Evolutionary conservation across 2,329 filamentous ascomycete genomes (phyloP), one percentile per base, ranked within the genome.

Genomic region (Laburnicola sp.): DNA sequence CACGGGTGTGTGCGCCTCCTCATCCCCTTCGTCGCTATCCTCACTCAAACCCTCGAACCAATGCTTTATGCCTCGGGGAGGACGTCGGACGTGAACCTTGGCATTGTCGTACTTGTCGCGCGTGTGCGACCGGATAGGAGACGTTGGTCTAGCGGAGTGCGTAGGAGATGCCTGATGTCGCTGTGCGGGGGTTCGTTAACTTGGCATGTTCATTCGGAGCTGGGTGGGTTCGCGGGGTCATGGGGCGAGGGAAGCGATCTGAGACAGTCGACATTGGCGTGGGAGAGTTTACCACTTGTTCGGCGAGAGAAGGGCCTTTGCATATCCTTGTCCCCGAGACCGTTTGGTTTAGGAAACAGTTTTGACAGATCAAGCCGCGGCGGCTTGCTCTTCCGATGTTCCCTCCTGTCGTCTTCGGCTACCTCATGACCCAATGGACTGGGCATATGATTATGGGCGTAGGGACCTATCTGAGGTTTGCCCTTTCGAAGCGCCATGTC

Each of bases 21-120:
- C 64, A 4, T 52, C 40, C 8, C 58, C 54, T 21, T 71, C 69
- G 11, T 73, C 71, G 30, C 72, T 71, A 22, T 74, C 73, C 9
- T 74, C 71, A 23, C 74, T 71, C 8, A 78, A 64, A 3, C 72
- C 77, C 48, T 80, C 78, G 50, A 80, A 80, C 78, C 78, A 80
- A 53, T 80, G 75, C 52, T 78, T 69, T 26, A 78, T 76, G 6
- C 77, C 77, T 42, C 74, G 76, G 3, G 77, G 77, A 11, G 77
- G 77, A 30, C 76, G 67, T 31, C 75, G 69, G 16, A 79, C 72
- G 49, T 79, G 72, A 25, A 75, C 69, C 62, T 80, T 80, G 48
- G 76, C 70, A 57, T 69, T 75, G 53, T 78, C 76, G 57, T 73
- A 76, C 32, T 70, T 64, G 41, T 76, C 74, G 26, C 68, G 68